Conservation (phyloP, 805 yeast genomes). For the Wickerhamomyces pijperi region DNA sequence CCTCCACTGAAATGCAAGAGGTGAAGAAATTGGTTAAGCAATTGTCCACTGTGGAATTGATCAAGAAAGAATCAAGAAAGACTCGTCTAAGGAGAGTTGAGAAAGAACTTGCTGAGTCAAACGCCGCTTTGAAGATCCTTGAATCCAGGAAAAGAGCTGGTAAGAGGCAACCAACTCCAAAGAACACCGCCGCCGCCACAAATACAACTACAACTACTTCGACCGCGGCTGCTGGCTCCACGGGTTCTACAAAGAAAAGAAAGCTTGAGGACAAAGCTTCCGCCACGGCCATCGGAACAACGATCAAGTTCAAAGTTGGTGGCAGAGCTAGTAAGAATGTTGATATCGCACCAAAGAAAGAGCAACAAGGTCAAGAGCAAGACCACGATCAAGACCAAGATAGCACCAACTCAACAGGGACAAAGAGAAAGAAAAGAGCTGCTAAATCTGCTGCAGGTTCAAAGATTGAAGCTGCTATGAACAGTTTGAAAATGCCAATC, state of each 20-base stretch:
- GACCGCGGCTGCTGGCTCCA: neutral
- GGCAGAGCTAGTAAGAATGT: neutral
- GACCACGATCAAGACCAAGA: too few relatives aligned
- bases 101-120: neutral
- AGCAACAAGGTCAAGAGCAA: too few relatives aligned
- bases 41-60: slow-evolving; percentile 14
- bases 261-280: neutral
- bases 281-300: neutral
- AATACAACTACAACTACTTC: too few relatives aligned
- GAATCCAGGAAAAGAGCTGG: neutral
- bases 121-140: neutral
- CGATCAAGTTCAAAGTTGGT: neutral
- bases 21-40: slow-evolving; percentile 19
- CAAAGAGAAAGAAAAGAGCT: slow-evolving; percentile 10
- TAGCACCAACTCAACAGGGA: too few relatives aligned
- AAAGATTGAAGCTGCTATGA: slow-evolving; percentile 12
- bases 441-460: slow-evolving; percentile 13
- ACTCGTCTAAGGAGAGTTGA: neutral
- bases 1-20: slow-evolving; percentile 16
- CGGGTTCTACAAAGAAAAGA: neutral
- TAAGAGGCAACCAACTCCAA: neutral
- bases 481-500: neutral
- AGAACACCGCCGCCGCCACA: too few relatives aligned
- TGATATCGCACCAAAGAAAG: neutral
- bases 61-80: slow-evolving; percentile 13